Evolutionary conservation across 2,329 filamentous ascomycete genomes (phyloP), one percentile per base, ranked within the genome.

Genomic region (Orbilia blumenaviensis): DNA sequence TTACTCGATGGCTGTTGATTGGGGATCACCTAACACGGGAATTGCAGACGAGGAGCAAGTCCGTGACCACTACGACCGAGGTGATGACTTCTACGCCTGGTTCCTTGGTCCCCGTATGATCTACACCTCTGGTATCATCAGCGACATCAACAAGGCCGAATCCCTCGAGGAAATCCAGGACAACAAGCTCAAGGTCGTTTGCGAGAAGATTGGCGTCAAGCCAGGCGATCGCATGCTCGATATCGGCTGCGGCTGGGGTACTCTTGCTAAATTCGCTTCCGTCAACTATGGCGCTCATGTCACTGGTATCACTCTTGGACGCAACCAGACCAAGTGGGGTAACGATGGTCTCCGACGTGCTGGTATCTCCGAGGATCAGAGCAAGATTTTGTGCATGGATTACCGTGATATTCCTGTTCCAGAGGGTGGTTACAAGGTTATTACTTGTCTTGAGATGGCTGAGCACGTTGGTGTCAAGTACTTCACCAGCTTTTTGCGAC

Each of bases 101-200:
- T 98, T 98, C 88, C 89, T 98, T 78, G 95, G 95, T 77, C 94
- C 94, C 74, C 94, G 94, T 82, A 99, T 98, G 95, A 93, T 98
- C 84, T 98, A 98, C 86, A 99, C 95, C 61, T 96, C 92, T 60
- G 95, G 95, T 81, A 87, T 99, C 81, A 96, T 99, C 82, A 91
- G 91, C 77, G 93, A 98, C 83, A 88, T 92, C 83, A 89, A 90
- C 84, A 88, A 87, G 79, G 95, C 98, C 85, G 95, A 98, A 85
- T 89, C 89, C 34, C 90, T 99, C 25, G 95, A 99, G 85, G 88
- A 98, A 85, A 88, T 98, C 50, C 95, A 98, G 86, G 94, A 98
- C 84, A 98, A 98, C 88, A 98, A 99, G 86, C 86, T 98, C 81
- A 91, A 91, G 79, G 87, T 96, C 80, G 94, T 99, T 60, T 98